Conservation (phyloP, 306 rosid genomes). For the Cicer bijugum region DNA sequence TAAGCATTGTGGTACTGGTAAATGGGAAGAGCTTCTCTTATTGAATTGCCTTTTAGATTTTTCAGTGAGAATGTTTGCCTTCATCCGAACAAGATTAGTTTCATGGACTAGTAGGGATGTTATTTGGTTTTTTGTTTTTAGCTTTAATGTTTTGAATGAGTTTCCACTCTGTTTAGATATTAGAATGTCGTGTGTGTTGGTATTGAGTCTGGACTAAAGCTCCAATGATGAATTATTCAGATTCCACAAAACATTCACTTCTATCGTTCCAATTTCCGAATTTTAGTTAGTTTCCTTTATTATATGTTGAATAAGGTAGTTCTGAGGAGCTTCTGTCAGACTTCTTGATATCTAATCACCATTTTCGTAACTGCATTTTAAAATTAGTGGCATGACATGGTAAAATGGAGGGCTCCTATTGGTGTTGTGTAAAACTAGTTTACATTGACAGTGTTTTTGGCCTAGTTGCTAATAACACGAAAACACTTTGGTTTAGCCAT, state of each 20-base stretch:
- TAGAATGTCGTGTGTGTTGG: constrained; percentile 3
- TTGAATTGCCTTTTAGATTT: constrained; percentile 10
- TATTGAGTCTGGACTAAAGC: constrained; percentile 42
- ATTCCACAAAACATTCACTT: constrained; percentile 34
- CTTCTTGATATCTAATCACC: not conserved
- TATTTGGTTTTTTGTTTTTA: not conserved
- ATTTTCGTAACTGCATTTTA: not conserved
- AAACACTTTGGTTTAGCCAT: too few relatives aligned
- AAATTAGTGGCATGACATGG: too few relatives aligned
- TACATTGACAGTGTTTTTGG: too few relatives aligned
- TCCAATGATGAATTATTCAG: constrained; percentile 51
- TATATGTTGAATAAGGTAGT: constrained; percentile 45
- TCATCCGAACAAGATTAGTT: constrained; percentile 12
- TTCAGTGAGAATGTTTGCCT: not conserved
- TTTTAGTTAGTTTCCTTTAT: constrained; percentile 17
- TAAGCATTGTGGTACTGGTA: not conserved
- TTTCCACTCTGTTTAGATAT: constrained; percentile 3
- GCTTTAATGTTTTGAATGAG: not conserved
- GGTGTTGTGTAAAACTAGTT: too few relatives aligned
- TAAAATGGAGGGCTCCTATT: too few relatives aligned
- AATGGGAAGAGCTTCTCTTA: constrained; percentile 4
- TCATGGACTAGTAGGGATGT: not conserved
- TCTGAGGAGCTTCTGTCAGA: constrained; percentile 56
- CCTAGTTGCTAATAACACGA: too few relatives aligned
- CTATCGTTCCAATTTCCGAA: constrained; percentile 55